A percentile compares a stretch with the other conserved stretches of the same genome.
phyloP scores from a whole-genome alignment of 2,329 filamentous ascomycete genomes.

The Fusarium citri region DNA sequence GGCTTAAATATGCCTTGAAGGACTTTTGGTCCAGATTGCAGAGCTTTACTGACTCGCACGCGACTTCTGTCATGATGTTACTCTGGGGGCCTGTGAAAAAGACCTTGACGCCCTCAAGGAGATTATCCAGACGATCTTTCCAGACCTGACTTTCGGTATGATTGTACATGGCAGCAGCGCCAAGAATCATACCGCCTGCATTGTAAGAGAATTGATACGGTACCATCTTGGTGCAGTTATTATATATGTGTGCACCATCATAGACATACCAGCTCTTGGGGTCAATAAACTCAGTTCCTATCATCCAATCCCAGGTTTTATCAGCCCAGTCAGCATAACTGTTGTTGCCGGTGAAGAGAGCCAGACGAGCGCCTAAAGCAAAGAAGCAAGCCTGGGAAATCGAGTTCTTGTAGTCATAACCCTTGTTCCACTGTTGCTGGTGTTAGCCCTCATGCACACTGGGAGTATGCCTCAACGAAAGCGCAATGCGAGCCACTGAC shows the following conservation, averaged over 20 bases:
- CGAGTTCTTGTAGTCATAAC: constrained; percentile 81
- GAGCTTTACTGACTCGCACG: constrained; percentile 70
- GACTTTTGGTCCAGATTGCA: constrained; percentile 73
- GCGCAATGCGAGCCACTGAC: constrained; percentile 6
- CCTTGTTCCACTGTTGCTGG: constrained; percentile 71
- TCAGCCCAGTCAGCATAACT: constrained; percentile 84
- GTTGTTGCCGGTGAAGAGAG: constrained; percentile 79
- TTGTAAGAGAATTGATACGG: constrained; percentile 78
- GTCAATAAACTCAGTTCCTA: constrained; percentile 67
- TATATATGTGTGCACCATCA: constrained; percentile 68
- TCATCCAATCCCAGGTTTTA: constrained; percentile 77
- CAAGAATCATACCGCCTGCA: constrained; percentile 72
- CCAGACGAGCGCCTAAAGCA: constrained; percentile 73
- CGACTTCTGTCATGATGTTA: constrained; percentile 72
- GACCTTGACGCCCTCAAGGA: constrained; percentile 64
- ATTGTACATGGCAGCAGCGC: constrained; percentile 77
- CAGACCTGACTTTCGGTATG: constrained; percentile 65
- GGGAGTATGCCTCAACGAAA: background rate
- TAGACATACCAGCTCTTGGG: constrained; percentile 67
- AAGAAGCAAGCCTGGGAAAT: constrained; percentile 74
- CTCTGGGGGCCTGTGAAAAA: constrained; percentile 66
- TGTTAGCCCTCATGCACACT: constrained; percentile 11
- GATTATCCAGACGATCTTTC: constrained; percentile 67
- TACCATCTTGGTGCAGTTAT: constrained; percentile 68
- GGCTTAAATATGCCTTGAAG: constrained; percentile 72